These are phyloP conservation scores for Kodamaea jinghongensis DNA, from an alignment of 805 yeast genomes.

Conservation along the genomic window DNA sequence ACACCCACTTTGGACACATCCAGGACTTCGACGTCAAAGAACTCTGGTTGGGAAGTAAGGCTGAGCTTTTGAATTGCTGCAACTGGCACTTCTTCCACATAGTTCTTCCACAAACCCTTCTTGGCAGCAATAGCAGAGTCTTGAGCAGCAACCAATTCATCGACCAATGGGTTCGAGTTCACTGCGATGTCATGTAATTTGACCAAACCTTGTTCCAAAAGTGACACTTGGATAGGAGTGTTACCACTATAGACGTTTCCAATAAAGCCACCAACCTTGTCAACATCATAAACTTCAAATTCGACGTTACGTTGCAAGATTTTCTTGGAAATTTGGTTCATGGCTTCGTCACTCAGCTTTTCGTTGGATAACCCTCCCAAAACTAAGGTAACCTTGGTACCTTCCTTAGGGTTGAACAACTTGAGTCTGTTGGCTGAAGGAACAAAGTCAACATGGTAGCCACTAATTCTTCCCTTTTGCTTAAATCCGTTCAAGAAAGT, in stretches of 20 bases:
- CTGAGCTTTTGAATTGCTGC: slow-evolving; percentile 20
- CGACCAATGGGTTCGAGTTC: slow-evolving; percentile 50
- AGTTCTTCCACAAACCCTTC: slow-evolving; percentile 68
- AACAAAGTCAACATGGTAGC: slow-evolving; percentile 66
- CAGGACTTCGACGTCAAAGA: slow-evolving; percentile 53
- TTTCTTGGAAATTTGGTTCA: slow-evolving; percentile 51
- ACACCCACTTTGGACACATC: slow-evolving; percentile 44
- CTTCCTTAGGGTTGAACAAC: slow-evolving; percentile 68
- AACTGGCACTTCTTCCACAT: slow-evolving; percentile 40
- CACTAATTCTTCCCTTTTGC: slow-evolving; percentile 62
- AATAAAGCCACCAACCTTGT: slow-evolving; percentile 77
- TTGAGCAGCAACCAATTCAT: slow-evolving; percentile 60
- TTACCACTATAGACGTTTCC: slow-evolving; percentile 62
- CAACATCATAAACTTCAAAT: slow-evolving; percentile 65
- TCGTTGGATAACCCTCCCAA: slow-evolving; percentile 66
- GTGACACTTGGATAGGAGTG: slow-evolving; percentile 47
- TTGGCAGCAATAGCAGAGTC: slow-evolving; percentile 52
- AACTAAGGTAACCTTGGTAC: slow-evolving; percentile 63
- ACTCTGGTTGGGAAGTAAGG: slow-evolving; percentile 35
- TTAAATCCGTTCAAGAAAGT: slow-evolving; percentile 69
- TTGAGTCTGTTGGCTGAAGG: slow-evolving; percentile 66
- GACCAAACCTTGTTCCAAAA: slow-evolving; percentile 63
- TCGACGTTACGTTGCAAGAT: slow-evolving; percentile 72
- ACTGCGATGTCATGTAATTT: slow-evolving; percentile 66
- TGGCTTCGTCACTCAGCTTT: slow-evolving; percentile 45